These are phyloP conservation scores for Monosporozyma unispora DNA, from an alignment of 805 yeast genomes.

Conservation along the genomic window DNA sequence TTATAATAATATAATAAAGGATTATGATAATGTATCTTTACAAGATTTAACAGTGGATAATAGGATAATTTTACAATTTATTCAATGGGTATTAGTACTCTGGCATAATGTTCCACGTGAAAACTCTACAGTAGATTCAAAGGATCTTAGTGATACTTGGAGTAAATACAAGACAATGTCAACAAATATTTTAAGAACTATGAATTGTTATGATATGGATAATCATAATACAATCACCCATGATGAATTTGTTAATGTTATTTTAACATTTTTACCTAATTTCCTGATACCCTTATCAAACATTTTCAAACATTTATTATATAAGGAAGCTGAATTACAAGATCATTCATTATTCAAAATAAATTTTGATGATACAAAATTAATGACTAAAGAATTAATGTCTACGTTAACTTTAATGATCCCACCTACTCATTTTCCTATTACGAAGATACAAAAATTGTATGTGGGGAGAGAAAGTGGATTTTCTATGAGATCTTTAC, in stretches of 20 bases:
- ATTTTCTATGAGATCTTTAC: conserved; percentile 80
- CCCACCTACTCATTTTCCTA: conserved; percentile 23
- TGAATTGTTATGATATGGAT: conserved; percentile 32
- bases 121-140: background rate
- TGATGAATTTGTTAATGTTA: conserved; percentile 28
- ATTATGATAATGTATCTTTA: conserved; percentile 38
- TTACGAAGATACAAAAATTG: conserved; percentile 35
- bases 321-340: conserved; percentile 18
- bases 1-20: conserved; percentile 23
- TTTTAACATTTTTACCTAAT: conserved; percentile 34
- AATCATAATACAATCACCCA: conserved; percentile 20
- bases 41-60: conserved; percentile 34
- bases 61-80: conserved; percentile 33
- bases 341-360: conserved; percentile 4
- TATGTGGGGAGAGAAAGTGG: conserved; percentile 67
- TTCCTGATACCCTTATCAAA: conserved; percentile 37
- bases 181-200: conserved; percentile 38
- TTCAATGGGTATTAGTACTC: conserved; percentile 42
- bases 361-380: conserved; percentile 7
- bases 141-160: conserved; percentile 30
- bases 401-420: conserved; percentile 37
- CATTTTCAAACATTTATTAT: conserved; percentile 39
- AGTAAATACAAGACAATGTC: conserved; percentile 38
- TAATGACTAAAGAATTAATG: conserved; percentile 27
- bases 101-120: conserved; percentile 30